Conservation (phyloP, 2,329 filamentous ascomycete genomes). For the Ustilaginoidea virens region DNA sequence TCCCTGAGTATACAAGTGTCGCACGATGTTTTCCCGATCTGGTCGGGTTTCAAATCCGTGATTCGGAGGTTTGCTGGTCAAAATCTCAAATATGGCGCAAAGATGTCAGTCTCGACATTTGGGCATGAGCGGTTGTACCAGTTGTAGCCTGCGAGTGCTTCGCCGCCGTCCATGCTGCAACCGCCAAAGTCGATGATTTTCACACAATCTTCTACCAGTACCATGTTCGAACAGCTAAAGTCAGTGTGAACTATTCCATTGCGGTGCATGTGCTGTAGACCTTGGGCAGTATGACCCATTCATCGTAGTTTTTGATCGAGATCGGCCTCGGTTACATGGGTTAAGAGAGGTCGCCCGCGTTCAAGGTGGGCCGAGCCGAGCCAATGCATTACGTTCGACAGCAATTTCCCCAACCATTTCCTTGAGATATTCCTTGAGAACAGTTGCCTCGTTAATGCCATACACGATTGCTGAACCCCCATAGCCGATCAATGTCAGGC, state of each 20-base stretch:
- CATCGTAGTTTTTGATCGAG: slow-evolving; percentile 3
- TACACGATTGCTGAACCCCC: slow-evolving; percentile 4
- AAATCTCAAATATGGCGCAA: too few species aligned
- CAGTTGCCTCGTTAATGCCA: slow-evolving; percentile 4
- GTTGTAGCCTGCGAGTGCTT: slow-evolving; percentile 4
- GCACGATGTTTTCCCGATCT: too few species aligned
- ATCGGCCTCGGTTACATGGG: not conserved
- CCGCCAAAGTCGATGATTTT: slow-evolving; percentile 5
- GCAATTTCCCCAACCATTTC: slow-evolving; percentile 2
- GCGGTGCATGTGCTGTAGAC: slow-evolving; percentile 2
- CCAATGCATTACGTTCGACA: slow-evolving; percentile 4
- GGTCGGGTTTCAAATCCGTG: too few species aligned
- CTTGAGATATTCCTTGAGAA: slow-evolving; percentile 4
- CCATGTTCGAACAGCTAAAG: slow-evolving; percentile 5
- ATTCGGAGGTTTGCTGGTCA: too few species aligned
- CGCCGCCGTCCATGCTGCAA: slow-evolving; percentile 4
- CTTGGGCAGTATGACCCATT: slow-evolving; percentile 1
- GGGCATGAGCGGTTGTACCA: slow-evolving; percentile 5
- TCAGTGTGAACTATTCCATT: slow-evolving; percentile 4
- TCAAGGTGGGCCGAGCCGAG: slow-evolving; percentile 3
- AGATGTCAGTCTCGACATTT: too few species aligned
- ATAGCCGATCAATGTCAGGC: slow-evolving; percentile 1
- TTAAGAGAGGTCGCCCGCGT: slow-evolving; percentile 3
- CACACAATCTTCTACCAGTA: slow-evolving; percentile 1
- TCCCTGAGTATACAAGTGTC: not conserved